Conservation (phyloP, 305 asterid genomes). For the Fraxinus ornus region DNA sequence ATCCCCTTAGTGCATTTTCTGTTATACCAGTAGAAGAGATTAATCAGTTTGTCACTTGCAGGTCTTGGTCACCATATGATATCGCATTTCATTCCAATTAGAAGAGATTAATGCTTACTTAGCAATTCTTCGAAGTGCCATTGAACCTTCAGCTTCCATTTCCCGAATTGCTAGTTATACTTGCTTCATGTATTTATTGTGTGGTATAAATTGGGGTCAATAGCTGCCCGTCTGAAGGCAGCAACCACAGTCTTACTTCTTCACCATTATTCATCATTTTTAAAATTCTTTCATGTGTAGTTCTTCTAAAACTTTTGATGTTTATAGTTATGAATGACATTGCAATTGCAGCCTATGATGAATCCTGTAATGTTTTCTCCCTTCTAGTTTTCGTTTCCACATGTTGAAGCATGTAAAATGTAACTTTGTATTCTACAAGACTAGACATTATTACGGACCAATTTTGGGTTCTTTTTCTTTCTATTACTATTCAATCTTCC, state of each 20-base stretch:
- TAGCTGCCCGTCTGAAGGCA: background rate
- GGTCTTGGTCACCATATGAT: background rate
- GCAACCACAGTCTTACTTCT: background rate
- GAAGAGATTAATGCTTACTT: background rate
- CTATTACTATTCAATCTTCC: too few relatives aligned
- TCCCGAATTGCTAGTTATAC: background rate
- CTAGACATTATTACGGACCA: too few relatives aligned
- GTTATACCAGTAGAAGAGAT: background rate
- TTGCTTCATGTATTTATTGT: background rate
- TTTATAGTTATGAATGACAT: background rate
- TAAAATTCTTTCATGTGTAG: background rate
- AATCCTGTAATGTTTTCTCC: too few relatives aligned
- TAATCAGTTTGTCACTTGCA: background rate
- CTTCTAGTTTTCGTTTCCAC: too few relatives aligned
- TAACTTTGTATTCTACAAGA: too few relatives aligned
- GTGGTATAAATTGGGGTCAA: background rate
- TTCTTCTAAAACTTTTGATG: background rate
- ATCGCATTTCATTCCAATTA: background rate
- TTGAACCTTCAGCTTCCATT: background rate
- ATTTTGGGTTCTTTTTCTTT: too few relatives aligned
- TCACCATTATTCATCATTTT: background rate
- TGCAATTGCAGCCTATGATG: background rate
- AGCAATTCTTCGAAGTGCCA: background rate
- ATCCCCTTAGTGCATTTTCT: background rate
- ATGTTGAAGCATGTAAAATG: too few relatives aligned